Conservation (phyloP, 805 yeast species). For the Pichia exigua region DNA sequence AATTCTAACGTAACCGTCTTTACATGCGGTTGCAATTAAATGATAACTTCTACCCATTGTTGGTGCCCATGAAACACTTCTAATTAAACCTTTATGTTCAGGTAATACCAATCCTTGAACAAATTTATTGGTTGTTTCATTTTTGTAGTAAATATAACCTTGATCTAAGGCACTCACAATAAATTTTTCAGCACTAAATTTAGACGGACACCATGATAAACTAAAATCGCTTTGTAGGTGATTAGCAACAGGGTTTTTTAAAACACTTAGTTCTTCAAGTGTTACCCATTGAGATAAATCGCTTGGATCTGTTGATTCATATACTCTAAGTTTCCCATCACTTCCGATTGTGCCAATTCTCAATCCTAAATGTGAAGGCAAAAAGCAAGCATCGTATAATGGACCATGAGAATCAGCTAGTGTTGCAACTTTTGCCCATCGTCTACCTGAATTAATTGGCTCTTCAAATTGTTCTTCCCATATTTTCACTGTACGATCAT, state of each 20-base stretch:
- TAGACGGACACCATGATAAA: slow-evolving; percentile 85
- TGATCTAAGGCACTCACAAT: slow-evolving; percentile 83
- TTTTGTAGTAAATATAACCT: slow-evolving; percentile 61
- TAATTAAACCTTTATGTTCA: slow-evolving; percentile 78
- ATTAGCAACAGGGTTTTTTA: slow-evolving; percentile 65
- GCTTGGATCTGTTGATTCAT: slow-evolving; percentile 86
- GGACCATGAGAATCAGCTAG: slow-evolving; percentile 86
- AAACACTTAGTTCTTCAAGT: slow-evolving; percentile 59
- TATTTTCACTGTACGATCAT: slow-evolving; percentile 79
- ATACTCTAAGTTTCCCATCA: slow-evolving; percentile 78
- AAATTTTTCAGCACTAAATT: slow-evolving; percentile 71
- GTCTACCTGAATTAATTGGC: slow-evolving; percentile 63
- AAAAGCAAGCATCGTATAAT: slow-evolving; percentile 80
- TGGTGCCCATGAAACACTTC: slow-evolving; percentile 95
- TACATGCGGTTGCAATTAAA: slow-evolving; percentile 88
- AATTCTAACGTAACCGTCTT: slow-evolving; percentile 86
- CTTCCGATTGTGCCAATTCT: slow-evolving; percentile 81
- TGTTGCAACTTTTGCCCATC: slow-evolving; percentile 74
- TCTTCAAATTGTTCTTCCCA: slow-evolving; percentile 90
- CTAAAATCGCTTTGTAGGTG: slow-evolving; percentile 81
- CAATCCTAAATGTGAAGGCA: slow-evolving; percentile 76
- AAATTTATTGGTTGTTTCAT: slow-evolving; percentile 41
- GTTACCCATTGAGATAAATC: slow-evolving; percentile 77
- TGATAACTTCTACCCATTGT: slow-evolving; percentile 88
- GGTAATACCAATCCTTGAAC: slow-evolving; percentile 57